phyloP scores from a whole-genome alignment of 805 yeast genomes.

The Cyberlindnera xishuangbannaensis region DNA sequence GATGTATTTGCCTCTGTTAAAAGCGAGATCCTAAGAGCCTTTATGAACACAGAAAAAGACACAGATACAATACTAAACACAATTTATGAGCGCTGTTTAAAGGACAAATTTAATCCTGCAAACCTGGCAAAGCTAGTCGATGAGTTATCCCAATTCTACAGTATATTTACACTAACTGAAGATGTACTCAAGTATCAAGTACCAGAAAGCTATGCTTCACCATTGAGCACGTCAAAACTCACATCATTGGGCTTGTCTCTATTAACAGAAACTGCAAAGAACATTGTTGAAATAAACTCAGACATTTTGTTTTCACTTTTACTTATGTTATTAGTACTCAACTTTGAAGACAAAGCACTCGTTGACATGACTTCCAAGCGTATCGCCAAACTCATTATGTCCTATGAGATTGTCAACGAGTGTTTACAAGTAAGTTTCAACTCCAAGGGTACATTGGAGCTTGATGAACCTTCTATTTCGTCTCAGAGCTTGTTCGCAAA shows the following conservation, averaged over 20 bases:
- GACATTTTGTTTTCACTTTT: conserved; percentile 29
- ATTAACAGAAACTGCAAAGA: conserved; percentile 25
- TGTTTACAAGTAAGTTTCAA: conserved; percentile 16
- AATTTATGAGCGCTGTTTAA: conserved; percentile 38
- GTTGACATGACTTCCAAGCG: conserved; percentile 14
- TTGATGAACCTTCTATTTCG: conserved; percentile 16
- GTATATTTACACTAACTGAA: conserved; percentile 32
- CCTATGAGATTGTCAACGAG: conserved; percentile 15
- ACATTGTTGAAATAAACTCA: conserved; percentile 25
- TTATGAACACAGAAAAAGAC: conserved; percentile 24
- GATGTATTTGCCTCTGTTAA: conserved; percentile 31
- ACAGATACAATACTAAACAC: conserved; percentile 25
- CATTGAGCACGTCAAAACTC: conserved; percentile 12
- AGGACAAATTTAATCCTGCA: conserved; percentile 34
- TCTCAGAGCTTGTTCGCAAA: conserved; percentile 11
- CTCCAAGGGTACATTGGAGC: conserved; percentile 12
- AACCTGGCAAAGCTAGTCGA: conserved; percentile 34
- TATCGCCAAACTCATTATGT: conserved; percentile 15
- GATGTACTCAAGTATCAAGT: conserved; percentile 29
- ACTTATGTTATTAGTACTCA: conserved; percentile 31
- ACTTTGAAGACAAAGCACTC: conserved; percentile 28
- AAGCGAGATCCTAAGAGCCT: conserved; percentile 31
- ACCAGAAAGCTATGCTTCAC: conserved; percentile 1
- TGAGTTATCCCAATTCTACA: conserved; percentile 34
- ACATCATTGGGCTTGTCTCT: conserved; percentile 21